Evolutionary conservation across 1,284 basidiomycete genomes (phyloP).

Genomic region (Irpex sp.): DNA sequence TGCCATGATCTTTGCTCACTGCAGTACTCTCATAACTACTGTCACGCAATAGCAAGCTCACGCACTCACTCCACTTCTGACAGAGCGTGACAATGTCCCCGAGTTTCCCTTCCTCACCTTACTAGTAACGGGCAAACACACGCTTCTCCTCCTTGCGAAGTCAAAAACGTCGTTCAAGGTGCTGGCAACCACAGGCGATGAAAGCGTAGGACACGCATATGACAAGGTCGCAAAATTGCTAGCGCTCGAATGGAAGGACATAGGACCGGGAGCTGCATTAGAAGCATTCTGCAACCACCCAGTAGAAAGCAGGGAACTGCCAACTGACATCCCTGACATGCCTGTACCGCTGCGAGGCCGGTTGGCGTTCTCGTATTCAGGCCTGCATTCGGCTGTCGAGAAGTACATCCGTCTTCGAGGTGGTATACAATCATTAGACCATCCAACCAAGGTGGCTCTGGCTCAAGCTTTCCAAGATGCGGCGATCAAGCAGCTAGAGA

Average conservation of each 20-base stretch:
- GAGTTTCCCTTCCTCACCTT: constrained; percentile 85
- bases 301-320: constrained; percentile 23
- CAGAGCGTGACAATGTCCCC: constrained; percentile 50
- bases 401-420: constrained; percentile 40
- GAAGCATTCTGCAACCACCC: constrained; percentile 59
- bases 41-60: constrained; percentile 78
- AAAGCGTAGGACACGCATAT: constrained; percentile 73
- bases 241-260: constrained; percentile 54
- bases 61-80: constrained; percentile 78
- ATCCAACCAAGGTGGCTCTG: constrained; percentile 40
- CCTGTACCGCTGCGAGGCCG: constrained; percentile 52
- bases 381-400: constrained; percentile 65
- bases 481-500: constrained; percentile 69
- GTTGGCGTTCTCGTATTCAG: constrained; percentile 76
- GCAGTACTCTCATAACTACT: not conserved
- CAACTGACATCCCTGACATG: constrained; percentile 35
- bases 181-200: constrained; percentile 75
- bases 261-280: constrained; percentile 73
- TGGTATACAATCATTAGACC: constrained; percentile 34
- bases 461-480: constrained; percentile 73
- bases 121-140: constrained; percentile 89
- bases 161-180: constrained; percentile 61
- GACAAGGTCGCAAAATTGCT: constrained; percentile 80
- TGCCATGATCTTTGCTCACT: not conserved
- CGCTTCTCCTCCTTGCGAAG: constrained; percentile 75